Base-by-base conservation (phyloP, 768 basidiomycete genomes). In the Suillus placidus region DNA sequence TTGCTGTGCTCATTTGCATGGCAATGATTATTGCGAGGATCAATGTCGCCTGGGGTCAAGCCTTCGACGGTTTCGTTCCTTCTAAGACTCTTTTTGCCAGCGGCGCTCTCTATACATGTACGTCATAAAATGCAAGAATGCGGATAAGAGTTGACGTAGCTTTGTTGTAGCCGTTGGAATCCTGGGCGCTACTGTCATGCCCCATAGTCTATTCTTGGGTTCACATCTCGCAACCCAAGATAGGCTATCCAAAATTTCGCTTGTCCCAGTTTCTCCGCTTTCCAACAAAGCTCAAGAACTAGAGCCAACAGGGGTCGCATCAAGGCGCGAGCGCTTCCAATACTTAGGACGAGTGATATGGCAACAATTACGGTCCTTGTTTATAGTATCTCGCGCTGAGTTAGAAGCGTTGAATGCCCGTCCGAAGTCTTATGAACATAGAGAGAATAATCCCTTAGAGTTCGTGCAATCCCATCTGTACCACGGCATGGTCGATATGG, bases 201-300 rank as follows among this genome's bases (percentile, higher is more conserved):
- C 95, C 0, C 95, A 96, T 75, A 90, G 90, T 66, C 81, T 97
- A n/a, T 95, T 92, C 80, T 82, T 97, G 18, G 95, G 95, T 6
- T 94, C 93, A 3, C 86, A 88, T 37, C 85, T 97, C 6, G 90
- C 94, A 3, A 94, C 93, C 0, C 92, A 95, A 73, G 89, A 95
- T 64, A 81, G 95, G 54, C 71, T 93, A 16, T 78, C 80, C 1
- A 76, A 77, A 43, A 74, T 76, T 10, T 69, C 79, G 5, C 66
- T 66, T 57, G 68, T 56, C 67, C 69, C 57, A 37, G 45, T 37
- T 26, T 52, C 32, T 8, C 35, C 64, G 20, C 54, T 42, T 42
- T 66, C 64, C 1, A 20, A 16, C 35, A 35, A 60, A 30, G 40
- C 13, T 20, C n/a, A 2, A 42, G 35, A 60, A 52, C 43, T 20